Evolutionary conservation across 164 flowering plant genomes (phyloP).

Genomic region (Nelumbo lutea): DNA sequence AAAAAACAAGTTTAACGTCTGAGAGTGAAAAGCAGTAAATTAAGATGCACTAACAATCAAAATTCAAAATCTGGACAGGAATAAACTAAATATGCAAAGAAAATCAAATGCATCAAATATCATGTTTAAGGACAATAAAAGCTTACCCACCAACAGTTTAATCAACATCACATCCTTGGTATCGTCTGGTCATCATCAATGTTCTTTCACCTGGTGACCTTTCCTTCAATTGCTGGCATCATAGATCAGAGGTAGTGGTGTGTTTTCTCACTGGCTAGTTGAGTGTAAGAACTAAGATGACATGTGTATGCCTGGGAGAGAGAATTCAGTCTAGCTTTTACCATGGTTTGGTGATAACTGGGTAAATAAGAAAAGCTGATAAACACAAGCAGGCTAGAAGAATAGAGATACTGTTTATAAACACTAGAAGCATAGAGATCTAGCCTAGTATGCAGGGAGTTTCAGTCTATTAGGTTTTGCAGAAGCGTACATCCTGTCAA

Average conservation of each 20-base stretch:
- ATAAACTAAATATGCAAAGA: not conserved
- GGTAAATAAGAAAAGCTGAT: conserved; percentile 2
- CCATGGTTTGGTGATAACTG: not conserved
- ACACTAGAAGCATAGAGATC: conserved; percentile 2
- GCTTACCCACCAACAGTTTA: not conserved
- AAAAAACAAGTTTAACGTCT: not conserved
- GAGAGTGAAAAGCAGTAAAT: no score
- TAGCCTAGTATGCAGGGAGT: conserved; percentile 1
- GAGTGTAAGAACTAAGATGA: no score
- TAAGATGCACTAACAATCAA: no score
- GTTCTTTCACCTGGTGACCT: no score
- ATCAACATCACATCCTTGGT: not conserved
- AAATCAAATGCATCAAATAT: not conserved
- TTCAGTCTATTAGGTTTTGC: not conserved
- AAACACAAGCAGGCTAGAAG: not conserved
- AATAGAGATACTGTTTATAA: not conserved
- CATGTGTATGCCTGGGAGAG: no score
- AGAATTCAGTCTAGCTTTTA: not conserved
- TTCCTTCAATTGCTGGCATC: no score
- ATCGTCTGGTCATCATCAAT: no score
- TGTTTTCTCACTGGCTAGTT: no score
- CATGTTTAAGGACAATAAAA: not conserved
- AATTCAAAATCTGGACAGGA: no score
- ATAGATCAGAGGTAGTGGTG: no score
- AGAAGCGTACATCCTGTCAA: not conserved